Evolutionary conservation across 495 filamentous ascomycete species (phyloP), one percentile per base, ranked within the genome.

Genomic region (Neurospora pannonica): DNA sequence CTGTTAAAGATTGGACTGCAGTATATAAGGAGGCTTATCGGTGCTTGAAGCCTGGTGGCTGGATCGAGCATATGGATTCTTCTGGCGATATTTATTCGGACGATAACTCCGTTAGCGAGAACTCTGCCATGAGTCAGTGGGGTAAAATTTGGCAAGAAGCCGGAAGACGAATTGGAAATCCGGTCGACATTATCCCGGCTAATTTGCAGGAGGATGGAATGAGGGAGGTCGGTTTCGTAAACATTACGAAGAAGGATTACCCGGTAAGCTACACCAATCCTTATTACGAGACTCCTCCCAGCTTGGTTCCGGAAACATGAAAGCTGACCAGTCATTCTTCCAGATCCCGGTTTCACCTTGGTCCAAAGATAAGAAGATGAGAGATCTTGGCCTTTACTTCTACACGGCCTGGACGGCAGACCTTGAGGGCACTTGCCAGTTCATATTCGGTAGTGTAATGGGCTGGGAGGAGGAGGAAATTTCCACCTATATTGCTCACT

Each of bases 1-100:
- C 81, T 9, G 80, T 90, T n/a, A 36, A 74, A 10, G 84, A 89
- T 75, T 90, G 87, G 87, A 80, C 82, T 3, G 78, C 74, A n/a
- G 82, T 80, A 3, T 80, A 83, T 60, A 19, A 72, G 15, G 75
- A 85, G 75, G 80, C 77, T 19, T 82, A 80, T 70, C 54, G 37
- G 0, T 70, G 76, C 3, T 75, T 82, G 15, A 83, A 81, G 62
- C 85, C 85, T 13, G 85, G 85, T 7, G 82, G 82, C 8, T 81
- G 76, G 75, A 46, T 82, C 38, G 74, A 82, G 72, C 46, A 54
- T 4, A 24, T 54, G 9, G 46, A 54, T 54, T 24, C 46, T 24
- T 37, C 28, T 17, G 60, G 54, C 72, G 54, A 70, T 4, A 15
- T 73, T 19, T 4, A 37, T 5, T 40, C 54, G 37, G 72, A 73